Conservation (phyloP, 1,284 basidiomycete species). For the Schizophyllum amplum region DNA sequence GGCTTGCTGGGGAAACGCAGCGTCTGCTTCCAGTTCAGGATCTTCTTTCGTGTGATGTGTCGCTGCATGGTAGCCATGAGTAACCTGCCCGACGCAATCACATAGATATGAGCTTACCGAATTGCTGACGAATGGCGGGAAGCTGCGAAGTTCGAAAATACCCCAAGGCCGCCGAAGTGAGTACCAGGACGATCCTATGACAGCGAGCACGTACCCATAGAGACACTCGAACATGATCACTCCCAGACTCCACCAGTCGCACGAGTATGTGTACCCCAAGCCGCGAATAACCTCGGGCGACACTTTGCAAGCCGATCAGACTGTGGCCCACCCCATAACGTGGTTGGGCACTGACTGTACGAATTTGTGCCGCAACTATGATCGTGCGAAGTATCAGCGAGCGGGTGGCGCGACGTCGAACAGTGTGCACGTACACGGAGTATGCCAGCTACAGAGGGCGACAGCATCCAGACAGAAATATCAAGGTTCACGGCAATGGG, state of each 20-base stretch:
- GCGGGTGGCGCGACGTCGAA: conserved; percentile 15
- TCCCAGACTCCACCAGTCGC: conserved; percentile 97
- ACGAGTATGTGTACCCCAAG: conserved; percentile 89
- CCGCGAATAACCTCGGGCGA: conserved; percentile 93
- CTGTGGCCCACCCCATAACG: conserved; percentile 9
- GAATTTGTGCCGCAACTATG: conserved; percentile 80
- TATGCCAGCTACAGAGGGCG: conserved; percentile 73
- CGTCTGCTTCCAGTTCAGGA: conserved; percentile 86
- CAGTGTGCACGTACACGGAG: conserved; percentile 66
- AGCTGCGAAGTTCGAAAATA: conserved; percentile 41
- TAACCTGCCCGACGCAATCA: conserved; percentile 1
- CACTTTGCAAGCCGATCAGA: conserved; percentile 44
- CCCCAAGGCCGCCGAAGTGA: conserved; percentile 7
- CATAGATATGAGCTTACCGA: conserved; percentile 46
- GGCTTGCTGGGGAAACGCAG: conserved; percentile 84
- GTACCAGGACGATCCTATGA: conserved; percentile 13
- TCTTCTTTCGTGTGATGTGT: conserved; percentile 86
- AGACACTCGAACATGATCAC: conserved; percentile 90
- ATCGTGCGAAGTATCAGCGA: conserved; percentile 13
- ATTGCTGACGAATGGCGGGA: conserved; percentile 89
- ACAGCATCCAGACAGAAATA: too few relatives aligned
- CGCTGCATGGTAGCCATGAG: conserved; percentile 37
- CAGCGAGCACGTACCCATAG: conserved; percentile 58
- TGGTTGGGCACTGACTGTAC: conserved; percentile 59
- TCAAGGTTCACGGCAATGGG: too few relatives aligned